phyloP scores from a whole-genome alignment of 2,329 filamentous ascomycete species.

The Coniochaeta prunicola region DNA sequence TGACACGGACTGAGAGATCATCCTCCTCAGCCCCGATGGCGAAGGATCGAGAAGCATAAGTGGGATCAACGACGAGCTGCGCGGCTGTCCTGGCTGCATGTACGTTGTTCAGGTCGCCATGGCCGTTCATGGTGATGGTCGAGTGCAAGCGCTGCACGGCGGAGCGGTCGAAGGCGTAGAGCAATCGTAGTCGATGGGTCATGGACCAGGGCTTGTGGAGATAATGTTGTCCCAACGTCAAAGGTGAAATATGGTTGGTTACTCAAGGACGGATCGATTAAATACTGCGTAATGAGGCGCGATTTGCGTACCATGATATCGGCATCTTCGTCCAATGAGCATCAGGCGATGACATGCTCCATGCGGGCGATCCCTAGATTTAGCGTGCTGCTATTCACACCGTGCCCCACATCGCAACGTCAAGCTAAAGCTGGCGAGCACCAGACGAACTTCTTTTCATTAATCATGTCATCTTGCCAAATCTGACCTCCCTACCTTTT shows the following conservation, averaged over 20 bases:
- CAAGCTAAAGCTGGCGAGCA: no score
- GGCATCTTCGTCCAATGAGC: not conserved
- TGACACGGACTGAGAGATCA: slow-evolving; percentile 32
- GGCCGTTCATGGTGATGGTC: slow-evolving; percentile 2
- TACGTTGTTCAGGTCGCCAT: slow-evolving; percentile 26
- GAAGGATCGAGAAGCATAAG: slow-evolving; percentile 24
- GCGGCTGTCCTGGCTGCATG: slow-evolving; percentile 14
- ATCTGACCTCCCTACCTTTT: no score
- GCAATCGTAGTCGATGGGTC: not conserved
- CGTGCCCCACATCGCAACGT: not conserved
- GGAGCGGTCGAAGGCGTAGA: not conserved
- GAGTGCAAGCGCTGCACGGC: not conserved
- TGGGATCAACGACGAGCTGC: slow-evolving; percentile 11
- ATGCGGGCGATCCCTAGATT: not conserved
- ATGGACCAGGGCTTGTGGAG: not conserved
- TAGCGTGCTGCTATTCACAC: not conserved
- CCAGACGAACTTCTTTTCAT: no score
- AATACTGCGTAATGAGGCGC: no score
- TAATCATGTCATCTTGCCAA: no score
- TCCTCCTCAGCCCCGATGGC: slow-evolving; percentile 39
- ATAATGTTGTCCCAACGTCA: not conserved
- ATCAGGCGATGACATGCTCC: not conserved
- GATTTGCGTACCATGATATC: no score
- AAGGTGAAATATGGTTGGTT: not conserved
- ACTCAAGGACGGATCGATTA: no score